Conservation (phyloP, 257 asterid species). For the Jacaranda mimosifolia region DNA sequence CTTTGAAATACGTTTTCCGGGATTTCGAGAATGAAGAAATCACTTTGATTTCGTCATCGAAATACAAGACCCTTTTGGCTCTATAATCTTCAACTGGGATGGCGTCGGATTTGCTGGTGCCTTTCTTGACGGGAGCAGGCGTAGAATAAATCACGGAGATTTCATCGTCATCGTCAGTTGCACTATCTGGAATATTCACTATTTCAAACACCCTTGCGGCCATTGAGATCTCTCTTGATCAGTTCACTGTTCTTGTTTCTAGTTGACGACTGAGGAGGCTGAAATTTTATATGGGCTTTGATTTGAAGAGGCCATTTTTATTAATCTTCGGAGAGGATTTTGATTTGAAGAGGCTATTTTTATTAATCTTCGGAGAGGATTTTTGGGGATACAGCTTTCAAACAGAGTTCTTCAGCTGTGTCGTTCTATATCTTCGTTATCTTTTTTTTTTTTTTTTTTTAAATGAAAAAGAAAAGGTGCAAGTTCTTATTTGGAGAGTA, state of each 20-base stretch:
- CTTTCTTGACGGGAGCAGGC: slow-evolving; percentile 27
- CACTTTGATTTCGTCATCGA: slow-evolving; percentile 35
- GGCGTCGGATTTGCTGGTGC: slow-evolving; percentile 45
- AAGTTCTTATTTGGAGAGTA: too few relatives aligned
- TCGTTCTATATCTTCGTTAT: too few relatives aligned
- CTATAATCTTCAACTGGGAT: slow-evolving; percentile 46
- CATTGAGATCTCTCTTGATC: slow-evolving; percentile 26
- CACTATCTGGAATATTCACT: slow-evolving; percentile 1
- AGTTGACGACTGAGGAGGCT: background rate
- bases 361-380: too few relatives aligned
- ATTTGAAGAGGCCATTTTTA: background rate
- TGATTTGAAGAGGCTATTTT: background rate
- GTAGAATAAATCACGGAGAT: slow-evolving; percentile 25
- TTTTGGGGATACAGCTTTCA: too few relatives aligned
- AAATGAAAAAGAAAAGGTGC: too few relatives aligned
- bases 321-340: too few relatives aligned
- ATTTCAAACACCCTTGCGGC: slow-evolving; percentile 31
- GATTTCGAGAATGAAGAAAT: slow-evolving; percentile 6
- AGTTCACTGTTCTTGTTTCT: background rate
- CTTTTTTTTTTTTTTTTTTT: too few relatives aligned
- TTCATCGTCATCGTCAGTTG: slow-evolving; percentile 42
- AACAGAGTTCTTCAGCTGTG: too few relatives aligned
- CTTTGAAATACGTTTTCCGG: slow-evolving; percentile 38
- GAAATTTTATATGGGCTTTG: background rate
- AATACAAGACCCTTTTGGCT: slow-evolving; percentile 6